Base-by-base conservation (phyloP, 495 filamentous ascomycete species). In the Xylaria curta region DNA sequence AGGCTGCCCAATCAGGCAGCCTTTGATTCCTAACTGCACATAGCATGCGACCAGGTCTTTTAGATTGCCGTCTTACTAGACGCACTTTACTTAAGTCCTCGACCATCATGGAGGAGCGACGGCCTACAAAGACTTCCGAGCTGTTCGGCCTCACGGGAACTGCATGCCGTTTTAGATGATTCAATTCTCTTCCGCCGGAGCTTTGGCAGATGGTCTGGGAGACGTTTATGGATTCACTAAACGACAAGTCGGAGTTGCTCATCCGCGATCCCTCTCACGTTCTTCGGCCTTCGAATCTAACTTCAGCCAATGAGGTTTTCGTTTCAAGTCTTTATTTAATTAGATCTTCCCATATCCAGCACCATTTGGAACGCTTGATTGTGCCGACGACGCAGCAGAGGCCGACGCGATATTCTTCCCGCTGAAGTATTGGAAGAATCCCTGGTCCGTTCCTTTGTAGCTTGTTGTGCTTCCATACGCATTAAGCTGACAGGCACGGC, bases 321-420 rank as follows among this genome's bases (percentile, higher is more conserved):
- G 13, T 17, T 31, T 31, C 28, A 15, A 17, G 2, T 26, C 12
- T 7, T 56, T 2, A 15, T 17, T 28, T n/a, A 26, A 60, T 71
- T 60, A 73, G 38, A 73, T 73, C 58, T 66, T 73, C n/a, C 72
- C 72, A 36, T 64, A 42, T 21, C 72, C 72, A 15, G 72, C 72
- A 31, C 51, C 66, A 15, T 56, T 66, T 33, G 62, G 56, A 15
- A 86, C 84, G 54, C 66, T 82, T 0, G 79, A 72, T 33, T 76
- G 73, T 47, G 82, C 83, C 24, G 73, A 64, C 4, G 74, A 72
- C 19, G 80, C 83, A 9, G 82, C 42, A 17, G 75, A 61, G 42
- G 86, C 86, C 54, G 79, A 66, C 19, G 83, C 82, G 69, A 87
- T 80, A 68, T 83, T 86, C 82, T 86, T 83, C 46, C 86, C 85